Evolutionary conservation across 75 land plant genomes (phyloP).

Genomic region (Azolla pinnata): DNA sequence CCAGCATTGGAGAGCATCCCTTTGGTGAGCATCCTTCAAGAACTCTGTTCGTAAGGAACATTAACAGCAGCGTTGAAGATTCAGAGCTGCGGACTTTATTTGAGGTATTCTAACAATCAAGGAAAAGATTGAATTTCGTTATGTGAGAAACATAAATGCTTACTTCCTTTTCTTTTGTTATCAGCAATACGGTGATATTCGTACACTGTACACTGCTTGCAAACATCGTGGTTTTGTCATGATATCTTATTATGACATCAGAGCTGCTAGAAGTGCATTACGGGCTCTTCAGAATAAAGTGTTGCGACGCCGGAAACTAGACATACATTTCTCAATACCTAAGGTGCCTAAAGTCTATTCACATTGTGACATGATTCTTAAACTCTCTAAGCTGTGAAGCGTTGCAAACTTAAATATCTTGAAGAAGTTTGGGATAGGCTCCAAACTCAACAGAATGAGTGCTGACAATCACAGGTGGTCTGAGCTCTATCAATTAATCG

Average conservation of each 20-base stretch:
- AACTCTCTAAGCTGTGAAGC: background rate
- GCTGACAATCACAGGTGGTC: background rate
- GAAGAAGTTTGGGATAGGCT: background rate
- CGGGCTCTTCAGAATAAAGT: conserved; percentile 70
- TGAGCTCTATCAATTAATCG: background rate
- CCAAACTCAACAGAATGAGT: background rate
- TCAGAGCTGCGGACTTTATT: conserved; percentile 60
- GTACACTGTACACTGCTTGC: conserved; percentile 77
- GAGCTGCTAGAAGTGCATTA: conserved; percentile 90
- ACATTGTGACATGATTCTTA: background rate
- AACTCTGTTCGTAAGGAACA: conserved; percentile 78
- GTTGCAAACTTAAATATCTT: background rate
- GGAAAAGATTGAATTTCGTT: background rate
- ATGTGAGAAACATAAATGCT: background rate
- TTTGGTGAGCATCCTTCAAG: conserved; percentile 78
- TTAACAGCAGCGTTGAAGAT: conserved; percentile 78
- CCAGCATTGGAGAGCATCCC: conserved; percentile 71
- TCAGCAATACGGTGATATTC: conserved; percentile 86
- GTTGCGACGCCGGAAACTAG: conserved; percentile 58
- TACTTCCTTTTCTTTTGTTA: background rate
- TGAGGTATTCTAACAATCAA: conserved; percentile 39
- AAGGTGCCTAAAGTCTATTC: conserved; percentile 36
- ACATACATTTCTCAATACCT: conserved; percentile 85
- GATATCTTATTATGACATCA: conserved; percentile 87
- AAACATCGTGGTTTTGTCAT: conserved; percentile 93